phyloP scores from a whole-genome alignment of 176 grass and related monocot genomes.

The Zoysia japonica region DNA sequence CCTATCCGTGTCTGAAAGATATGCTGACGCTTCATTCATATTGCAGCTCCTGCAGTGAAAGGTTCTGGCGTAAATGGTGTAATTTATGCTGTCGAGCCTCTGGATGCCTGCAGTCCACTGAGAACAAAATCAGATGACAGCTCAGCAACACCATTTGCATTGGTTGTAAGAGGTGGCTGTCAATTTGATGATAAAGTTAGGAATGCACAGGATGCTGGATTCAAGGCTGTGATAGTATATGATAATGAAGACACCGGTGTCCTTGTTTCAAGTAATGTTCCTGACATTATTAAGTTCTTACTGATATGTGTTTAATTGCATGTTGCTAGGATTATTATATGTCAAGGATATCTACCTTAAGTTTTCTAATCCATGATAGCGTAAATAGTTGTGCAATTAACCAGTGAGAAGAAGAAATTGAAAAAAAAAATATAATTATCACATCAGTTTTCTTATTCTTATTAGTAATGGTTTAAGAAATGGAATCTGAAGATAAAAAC shows the following conservation, averaged over 20 bases:
- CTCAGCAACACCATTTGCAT: slow-evolving; percentile 55
- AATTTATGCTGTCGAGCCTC: slow-evolving; percentile 62
- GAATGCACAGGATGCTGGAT: slow-evolving; percentile 78
- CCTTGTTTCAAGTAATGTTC: slow-evolving; percentile 80
- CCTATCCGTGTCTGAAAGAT: slow-evolving; percentile 10
- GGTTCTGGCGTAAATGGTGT: slow-evolving; percentile 61
- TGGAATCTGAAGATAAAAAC: neutral
- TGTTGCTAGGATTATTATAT: neutral
- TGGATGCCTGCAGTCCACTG: slow-evolving; percentile 70
- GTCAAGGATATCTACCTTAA: neutral
- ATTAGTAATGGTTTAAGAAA: neutral
- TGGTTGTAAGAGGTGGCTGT: slow-evolving; percentile 83
- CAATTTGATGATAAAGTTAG: slow-evolving; percentile 83
- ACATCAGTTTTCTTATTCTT: neutral
- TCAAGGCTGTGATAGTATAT: slow-evolving; percentile 75
- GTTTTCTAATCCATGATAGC: slow-evolving; percentile 2
- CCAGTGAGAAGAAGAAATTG: neutral
- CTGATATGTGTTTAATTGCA: neutral
- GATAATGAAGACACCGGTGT: slow-evolving; percentile 56
- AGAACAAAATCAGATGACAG: slow-evolving; percentile 48
- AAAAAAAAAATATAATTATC: neutral
- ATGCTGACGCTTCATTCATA: slow-evolving; percentile 20
- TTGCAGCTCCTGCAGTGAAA: slow-evolving; percentile 69
- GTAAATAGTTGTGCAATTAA: slow-evolving; percentile 6
- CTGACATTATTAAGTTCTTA: neutral